phyloP scores from a whole-genome alignment of 768 basidiomycete species.

The Amanita brunnescens region DNA sequence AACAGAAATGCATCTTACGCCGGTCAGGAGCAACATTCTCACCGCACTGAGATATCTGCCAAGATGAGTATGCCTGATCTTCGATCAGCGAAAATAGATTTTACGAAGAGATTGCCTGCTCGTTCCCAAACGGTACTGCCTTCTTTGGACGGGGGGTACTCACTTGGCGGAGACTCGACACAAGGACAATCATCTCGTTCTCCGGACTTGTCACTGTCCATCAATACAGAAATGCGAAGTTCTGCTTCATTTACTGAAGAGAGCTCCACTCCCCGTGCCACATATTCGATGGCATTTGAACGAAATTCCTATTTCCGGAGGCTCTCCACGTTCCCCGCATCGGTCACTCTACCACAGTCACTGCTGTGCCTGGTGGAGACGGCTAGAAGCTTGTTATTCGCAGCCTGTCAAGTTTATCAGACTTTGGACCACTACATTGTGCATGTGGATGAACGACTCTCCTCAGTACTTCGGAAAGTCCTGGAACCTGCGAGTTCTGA shows the following conservation, averaged over 20 bases:
- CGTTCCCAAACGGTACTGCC: neutral
- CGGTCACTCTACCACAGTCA: constrained; percentile 59
- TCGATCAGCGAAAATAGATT: constrained; percentile 40
- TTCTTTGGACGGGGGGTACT: neutral
- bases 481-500: constrained; percentile 78
- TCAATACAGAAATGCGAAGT: neutral
- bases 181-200: constrained; percentile 26
- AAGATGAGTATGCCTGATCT: constrained; percentile 90
- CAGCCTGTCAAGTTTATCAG: constrained; percentile 85
- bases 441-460: constrained; percentile 76
- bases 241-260: constrained; percentile 13
- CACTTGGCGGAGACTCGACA: constrained; percentile 3
- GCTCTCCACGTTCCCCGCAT: constrained; percentile 68
- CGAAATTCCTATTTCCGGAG: constrained; percentile 91
- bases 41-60: constrained; percentile 30
- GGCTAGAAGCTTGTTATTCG: constrained; percentile 88
- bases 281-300: constrained; percentile 64
- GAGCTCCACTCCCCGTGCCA: constrained; percentile 25
- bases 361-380: constrained; percentile 72
- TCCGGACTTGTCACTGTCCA: constrained; percentile 16
- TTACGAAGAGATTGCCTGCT: constrained; percentile 18
- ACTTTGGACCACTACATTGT: constrained; percentile 82
- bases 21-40: constrained; percentile 26
- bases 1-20: constrained; percentile 45
- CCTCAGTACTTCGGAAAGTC: constrained; percentile 73